These are phyloP conservation scores for Phialophora macrospora DNA, from an alignment of 2,329 filamentous ascomycete genomes.

Conservation along the genomic window DNA sequence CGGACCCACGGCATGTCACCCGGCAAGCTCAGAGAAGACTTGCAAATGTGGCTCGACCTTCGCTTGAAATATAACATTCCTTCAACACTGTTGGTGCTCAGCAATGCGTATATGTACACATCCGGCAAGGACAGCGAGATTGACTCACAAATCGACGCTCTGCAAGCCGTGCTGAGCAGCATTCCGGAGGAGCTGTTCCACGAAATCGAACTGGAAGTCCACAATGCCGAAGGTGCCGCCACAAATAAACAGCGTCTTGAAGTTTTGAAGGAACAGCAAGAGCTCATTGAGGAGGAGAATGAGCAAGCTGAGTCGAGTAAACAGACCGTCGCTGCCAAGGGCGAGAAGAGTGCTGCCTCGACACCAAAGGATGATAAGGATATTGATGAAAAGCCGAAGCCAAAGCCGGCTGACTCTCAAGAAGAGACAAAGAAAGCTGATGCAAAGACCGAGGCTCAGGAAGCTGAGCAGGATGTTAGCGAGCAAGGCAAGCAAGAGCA, in stretches of 20 bases:
- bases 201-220: slow-evolving; percentile 97
- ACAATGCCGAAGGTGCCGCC: slow-evolving; percentile 92
- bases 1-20: slow-evolving; percentile 92
- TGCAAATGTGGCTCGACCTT: slow-evolving; percentile 92
- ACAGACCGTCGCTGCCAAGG: slow-evolving; percentile 51
- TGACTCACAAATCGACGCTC: slow-evolving; percentile 85
- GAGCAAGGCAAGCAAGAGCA: slow-evolving; percentile 48
- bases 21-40: slow-evolving; percentile 81
- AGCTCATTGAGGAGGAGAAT: slow-evolving; percentile 96
- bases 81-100: slow-evolving; percentile 90
- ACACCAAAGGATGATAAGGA: slow-evolving; percentile 78
- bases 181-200: slow-evolving; percentile 99
- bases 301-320: slow-evolving; percentile 84
- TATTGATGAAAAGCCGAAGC: slow-evolving; percentile 86
- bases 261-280: slow-evolving; percentile 97
- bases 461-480: slow-evolving; percentile 51
- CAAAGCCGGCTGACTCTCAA: slow-evolving; percentile 53
- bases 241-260: slow-evolving; percentile 99
- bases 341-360: slow-evolving; percentile 39
- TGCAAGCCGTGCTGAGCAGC: slow-evolving; percentile 87
- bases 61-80: slow-evolving; percentile 94
- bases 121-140: slow-evolving; percentile 84
- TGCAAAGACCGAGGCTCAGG: slow-evolving; percentile 56
- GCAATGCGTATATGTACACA: slow-evolving; percentile 96
- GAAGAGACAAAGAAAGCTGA: slow-evolving; percentile 52